phyloP scores from a whole-genome alignment of 257 asterid genomes.

The Salvia splendens region DNA sequence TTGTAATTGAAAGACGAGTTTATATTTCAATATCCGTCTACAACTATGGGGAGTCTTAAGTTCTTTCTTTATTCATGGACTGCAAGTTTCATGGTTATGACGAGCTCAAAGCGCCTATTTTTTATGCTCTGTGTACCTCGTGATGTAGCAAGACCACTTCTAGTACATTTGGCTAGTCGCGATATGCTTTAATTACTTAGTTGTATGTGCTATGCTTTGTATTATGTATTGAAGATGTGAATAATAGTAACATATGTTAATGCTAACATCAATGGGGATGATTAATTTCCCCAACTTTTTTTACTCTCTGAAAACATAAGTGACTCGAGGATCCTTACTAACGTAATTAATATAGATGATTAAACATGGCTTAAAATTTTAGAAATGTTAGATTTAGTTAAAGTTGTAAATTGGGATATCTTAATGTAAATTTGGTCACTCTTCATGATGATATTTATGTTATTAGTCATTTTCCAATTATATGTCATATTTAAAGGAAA shows the following conservation, averaged over 20 bases:
- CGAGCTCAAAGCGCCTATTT: background rate
- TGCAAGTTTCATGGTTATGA: no score
- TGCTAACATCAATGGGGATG: background rate
- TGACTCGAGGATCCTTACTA: background rate
- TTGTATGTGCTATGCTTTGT: background rate
- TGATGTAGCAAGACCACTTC: slow-evolving; percentile 14
- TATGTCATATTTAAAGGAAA: background rate
- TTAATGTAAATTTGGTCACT: background rate
- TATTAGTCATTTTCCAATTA: background rate
- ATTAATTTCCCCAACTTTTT: background rate
- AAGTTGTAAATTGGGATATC: background rate
- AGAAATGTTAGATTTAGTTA: background rate
- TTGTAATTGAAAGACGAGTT: background rate
- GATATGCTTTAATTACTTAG: background rate
- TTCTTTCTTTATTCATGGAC: no score
- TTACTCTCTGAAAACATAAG: background rate
- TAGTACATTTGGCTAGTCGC: background rate
- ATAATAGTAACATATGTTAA: background rate
- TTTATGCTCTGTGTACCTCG: background rate
- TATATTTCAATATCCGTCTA: background rate
- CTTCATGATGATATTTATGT: background rate
- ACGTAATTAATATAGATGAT: background rate
- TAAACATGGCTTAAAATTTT: background rate
- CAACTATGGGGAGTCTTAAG: background rate
- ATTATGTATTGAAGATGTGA: background rate